A percentile compares a stretch with the other conserved stretches of the same genome.
phyloP scores from a whole-genome alignment of 2,329 filamentous ascomycete genomes.

The Neurospora sp. region DNA sequence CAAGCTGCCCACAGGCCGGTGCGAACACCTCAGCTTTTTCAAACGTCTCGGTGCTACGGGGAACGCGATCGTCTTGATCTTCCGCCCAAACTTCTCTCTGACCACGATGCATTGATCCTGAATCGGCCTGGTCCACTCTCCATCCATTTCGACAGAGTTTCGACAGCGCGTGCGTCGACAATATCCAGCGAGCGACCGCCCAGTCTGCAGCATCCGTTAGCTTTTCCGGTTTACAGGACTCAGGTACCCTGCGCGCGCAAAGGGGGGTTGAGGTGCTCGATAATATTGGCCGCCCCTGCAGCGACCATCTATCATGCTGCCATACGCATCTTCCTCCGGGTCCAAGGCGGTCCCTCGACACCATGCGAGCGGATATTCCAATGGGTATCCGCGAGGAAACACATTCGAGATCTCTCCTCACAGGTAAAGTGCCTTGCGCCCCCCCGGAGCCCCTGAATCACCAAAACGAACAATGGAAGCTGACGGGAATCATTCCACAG shows the following conservation, averaged over 20 bases:
- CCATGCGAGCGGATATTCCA: slow-evolving; percentile 63
- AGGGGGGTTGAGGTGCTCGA: slow-evolving; percentile 9
- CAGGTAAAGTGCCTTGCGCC: slow-evolving; percentile 44
- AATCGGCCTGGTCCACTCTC: not conserved
- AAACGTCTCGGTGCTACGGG: slow-evolving; percentile 11
- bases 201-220: not conserved
- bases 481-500: slow-evolving; percentile 33
- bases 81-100: slow-evolving; percentile 2
- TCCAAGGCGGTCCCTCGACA: slow-evolving; percentile 79
- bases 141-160: not conserved
- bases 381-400: slow-evolving; percentile 70
- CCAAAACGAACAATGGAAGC: slow-evolving; percentile 1
- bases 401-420: slow-evolving; percentile 85
- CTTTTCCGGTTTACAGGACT: not conserved
- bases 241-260: slow-evolving; percentile 6
- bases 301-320: slow-evolving; percentile 35
- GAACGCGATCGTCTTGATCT: slow-evolving; percentile 8
- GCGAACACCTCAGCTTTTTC: slow-evolving; percentile 18
- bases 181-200: not conserved
- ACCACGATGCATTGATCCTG: slow-evolving; percentile 16
- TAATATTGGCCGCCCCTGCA: slow-evolving; percentile 8
- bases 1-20: slow-evolving; percentile 14
- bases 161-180: not conserved
- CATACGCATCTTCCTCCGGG: slow-evolving; percentile 43
- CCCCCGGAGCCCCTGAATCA: not conserved